Conservation (phyloP, 306 rosid species). For the Quercus dentata region DNA sequence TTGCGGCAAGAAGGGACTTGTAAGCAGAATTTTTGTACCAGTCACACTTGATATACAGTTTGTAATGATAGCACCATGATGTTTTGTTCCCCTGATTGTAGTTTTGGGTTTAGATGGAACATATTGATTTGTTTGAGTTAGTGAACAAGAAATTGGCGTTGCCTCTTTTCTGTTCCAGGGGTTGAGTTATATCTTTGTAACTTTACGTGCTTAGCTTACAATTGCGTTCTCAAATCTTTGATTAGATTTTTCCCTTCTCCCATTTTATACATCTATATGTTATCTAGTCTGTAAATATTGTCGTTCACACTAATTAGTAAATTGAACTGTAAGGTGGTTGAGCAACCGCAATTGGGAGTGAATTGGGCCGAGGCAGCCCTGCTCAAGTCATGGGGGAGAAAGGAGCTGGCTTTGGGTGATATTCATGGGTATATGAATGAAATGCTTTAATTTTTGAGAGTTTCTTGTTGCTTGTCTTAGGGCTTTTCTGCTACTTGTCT, state of each 20-base stretch:
- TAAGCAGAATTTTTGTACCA: conserved; percentile 4
- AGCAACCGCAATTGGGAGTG: too few relatives aligned
- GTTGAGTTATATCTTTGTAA: background rate
- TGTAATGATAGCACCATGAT: conserved; percentile 14
- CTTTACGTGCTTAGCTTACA: background rate
- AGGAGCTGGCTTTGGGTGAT: too few relatives aligned
- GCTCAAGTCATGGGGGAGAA: too few relatives aligned
- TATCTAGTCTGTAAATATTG: background rate
- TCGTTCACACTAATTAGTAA: too few relatives aligned
- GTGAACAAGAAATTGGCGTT: background rate
- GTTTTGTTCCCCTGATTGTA: conserved; percentile 14
- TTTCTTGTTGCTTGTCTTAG: too few relatives aligned
- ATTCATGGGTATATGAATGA: too few relatives aligned
- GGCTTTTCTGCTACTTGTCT: too few relatives aligned
- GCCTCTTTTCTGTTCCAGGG: background rate
- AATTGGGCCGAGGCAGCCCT: too few relatives aligned
- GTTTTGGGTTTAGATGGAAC: background rate
- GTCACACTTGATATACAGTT: conserved; percentile 11
- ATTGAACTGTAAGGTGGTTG: too few relatives aligned
- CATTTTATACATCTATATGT: background rate
- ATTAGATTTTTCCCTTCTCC: background rate
- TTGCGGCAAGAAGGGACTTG: conserved; percentile 17
- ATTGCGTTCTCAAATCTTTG: background rate
- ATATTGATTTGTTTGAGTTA: background rate
- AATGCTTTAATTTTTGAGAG: too few relatives aligned